Conservation (phyloP, 83 land plant genomes). For the Picea engelmannii region DNA sequence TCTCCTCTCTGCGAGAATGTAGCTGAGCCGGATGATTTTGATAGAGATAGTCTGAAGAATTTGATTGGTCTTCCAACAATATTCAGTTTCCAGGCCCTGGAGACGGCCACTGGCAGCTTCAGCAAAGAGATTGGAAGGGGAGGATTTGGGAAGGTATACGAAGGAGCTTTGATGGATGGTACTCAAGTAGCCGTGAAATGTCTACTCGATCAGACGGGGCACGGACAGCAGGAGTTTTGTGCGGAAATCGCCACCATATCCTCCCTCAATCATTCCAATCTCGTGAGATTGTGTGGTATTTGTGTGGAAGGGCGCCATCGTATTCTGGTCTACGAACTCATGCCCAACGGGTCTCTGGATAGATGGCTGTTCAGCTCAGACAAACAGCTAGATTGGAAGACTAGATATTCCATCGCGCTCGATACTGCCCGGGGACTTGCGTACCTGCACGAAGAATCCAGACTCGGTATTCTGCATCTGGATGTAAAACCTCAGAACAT, state of each 20-base stretch:
- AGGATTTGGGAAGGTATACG: constrained; percentile 71
- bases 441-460: constrained; percentile 36
- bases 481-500: constrained; percentile 19
- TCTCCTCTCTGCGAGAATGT: no score
- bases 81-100: constrained; percentile 42
- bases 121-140: constrained; percentile 21
- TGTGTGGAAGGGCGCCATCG: constrained; percentile 39
- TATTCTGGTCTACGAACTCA: constrained; percentile 47
- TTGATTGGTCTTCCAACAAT: constrained; percentile 45
- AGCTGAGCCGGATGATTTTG: no score
- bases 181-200: constrained; percentile 63
- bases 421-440: constrained; percentile 27
- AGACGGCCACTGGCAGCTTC: constrained; percentile 57
- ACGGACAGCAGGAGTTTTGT: constrained; percentile 49
- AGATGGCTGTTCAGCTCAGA: constrained; percentile 12
- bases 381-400: not conserved
- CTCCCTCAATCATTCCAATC: no score
- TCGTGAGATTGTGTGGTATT: constrained; percentile 53
- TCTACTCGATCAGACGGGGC: constrained; percentile 31
- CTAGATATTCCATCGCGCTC: no score
- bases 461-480: constrained; percentile 13
- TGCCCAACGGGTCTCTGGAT: constrained; percentile 32
- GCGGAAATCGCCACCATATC: constrained; percentile 61
- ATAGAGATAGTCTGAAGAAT: no score
- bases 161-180: constrained; percentile 56